These are phyloP conservation scores for Fusarium devonianum DNA, from an alignment of 2,329 filamentous ascomycete genomes.

Conservation along the genomic window DNA sequence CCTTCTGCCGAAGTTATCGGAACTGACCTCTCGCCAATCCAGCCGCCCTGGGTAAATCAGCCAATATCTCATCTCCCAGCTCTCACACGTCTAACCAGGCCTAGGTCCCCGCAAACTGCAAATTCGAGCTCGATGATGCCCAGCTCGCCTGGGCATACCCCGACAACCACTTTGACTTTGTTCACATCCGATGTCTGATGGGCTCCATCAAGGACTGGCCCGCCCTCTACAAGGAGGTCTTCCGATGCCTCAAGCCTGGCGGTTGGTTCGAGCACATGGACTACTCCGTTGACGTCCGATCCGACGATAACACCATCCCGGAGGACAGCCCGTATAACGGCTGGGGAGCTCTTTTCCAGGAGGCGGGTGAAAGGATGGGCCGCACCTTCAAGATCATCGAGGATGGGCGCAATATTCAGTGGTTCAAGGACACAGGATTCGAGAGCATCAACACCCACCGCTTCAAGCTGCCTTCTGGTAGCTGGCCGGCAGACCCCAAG, in stretches of 20 bases:
- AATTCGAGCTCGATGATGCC: conserved; percentile 48
- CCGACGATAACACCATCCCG: conserved; percentile 42
- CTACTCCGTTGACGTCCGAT: conserved; percentile 30
- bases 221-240: conserved; percentile 59
- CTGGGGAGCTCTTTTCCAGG: conserved; percentile 38
- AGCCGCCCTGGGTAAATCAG: conserved; percentile 56
- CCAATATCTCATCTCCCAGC: accelerated
- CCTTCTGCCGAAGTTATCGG: conserved; percentile 55
- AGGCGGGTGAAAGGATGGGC: conserved; percentile 40
- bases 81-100: conserved; percentile 50
- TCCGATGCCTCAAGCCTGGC: conserved; percentile 61
- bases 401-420: conserved; percentile 28
- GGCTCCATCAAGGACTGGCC: conserved; percentile 65
- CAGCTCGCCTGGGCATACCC: conserved; percentile 40
- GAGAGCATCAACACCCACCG: conserved; percentile 34
- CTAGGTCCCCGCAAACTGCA: conserved; percentile 55
- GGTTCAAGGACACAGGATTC: conserved; percentile 40
- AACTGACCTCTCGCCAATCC: conserved; percentile 63
- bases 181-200: conserved; percentile 64
- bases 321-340: conserved; percentile 31
- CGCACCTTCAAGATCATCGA: conserved; percentile 39
- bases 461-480: conserved; percentile 38
- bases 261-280: conserved; percentile 50
- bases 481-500: conserved; percentile 35
- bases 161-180: conserved; percentile 59